A percentile compares a stretch with the other conserved stretches of the same genome.
Conservation (phyloP, 805 yeast species). For the Ascoidea asiatica region DNA sequence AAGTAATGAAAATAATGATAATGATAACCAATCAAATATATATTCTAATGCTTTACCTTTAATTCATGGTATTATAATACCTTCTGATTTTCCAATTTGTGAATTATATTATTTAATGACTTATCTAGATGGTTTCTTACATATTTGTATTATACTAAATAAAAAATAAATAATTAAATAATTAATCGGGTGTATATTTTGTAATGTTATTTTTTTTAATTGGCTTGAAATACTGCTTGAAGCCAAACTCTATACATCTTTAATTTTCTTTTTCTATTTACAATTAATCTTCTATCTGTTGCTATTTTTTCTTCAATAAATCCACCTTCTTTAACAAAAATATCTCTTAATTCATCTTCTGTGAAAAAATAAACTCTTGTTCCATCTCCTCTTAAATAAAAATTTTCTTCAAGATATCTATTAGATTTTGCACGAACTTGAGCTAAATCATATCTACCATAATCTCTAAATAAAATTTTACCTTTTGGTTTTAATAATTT, state of each 20-base stretch:
- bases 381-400: slow-evolving; percentile 95
- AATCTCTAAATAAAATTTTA: slow-evolving; percentile 76
- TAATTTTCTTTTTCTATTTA: slow-evolving; percentile 80
- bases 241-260: slow-evolving; percentile 97
- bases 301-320: slow-evolving; percentile 70
- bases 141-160: slow-evolving; percentile 18
- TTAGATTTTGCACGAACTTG: slow-evolving; percentile 88
- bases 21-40: slow-evolving; percentile 11
- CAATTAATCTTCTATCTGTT: slow-evolving; percentile 81
- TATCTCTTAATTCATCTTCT: slow-evolving; percentile 73
- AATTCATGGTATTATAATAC: slow-evolving; percentile 42
- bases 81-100: slow-evolving; percentile 27
- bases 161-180: too few species aligned
- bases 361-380: slow-evolving; percentile 95
- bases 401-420: slow-evolving; percentile 78
- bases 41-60: slow-evolving; percentile 28
- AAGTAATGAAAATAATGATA: not conserved
- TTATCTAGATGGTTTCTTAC: slow-evolving; percentile 56
- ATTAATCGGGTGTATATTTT: not conserved
- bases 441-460: slow-evolving; percentile 91
- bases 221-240: slow-evolving; percentile 70
- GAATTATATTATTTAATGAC: slow-evolving; percentile 31
- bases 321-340: slow-evolving; percentile 40
- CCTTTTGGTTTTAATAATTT: slow-evolving; percentile 89
- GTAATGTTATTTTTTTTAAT: not conserved